Evolutionary conservation across 805 yeast genomes (phyloP).

Genomic region (Lipomyces orientalis): DNA sequence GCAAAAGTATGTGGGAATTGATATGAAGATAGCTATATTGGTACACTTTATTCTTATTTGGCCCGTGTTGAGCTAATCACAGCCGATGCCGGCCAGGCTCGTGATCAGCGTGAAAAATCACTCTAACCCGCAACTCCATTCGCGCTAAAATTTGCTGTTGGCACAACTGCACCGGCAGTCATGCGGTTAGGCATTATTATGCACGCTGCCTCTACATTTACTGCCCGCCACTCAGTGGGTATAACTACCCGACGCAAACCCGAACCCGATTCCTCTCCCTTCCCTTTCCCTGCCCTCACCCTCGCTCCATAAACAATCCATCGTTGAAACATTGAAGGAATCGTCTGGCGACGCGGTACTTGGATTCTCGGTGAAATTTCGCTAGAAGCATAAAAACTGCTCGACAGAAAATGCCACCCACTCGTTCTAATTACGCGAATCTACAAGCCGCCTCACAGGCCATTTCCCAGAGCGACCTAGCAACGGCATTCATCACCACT

Average conservation of each 20-base stretch:
- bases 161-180: background rate
- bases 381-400: background rate
- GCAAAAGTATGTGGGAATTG: too few relatives aligned
- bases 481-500: slow-evolving; percentile 14
- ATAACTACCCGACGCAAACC: slow-evolving; percentile 10
- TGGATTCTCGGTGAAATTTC: background rate
- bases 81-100: background rate
- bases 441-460: slow-evolving; percentile 9
- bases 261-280: slow-evolving; percentile 28
- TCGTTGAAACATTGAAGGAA: background rate
- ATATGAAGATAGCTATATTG: too few relatives aligned
- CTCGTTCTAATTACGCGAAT: slow-evolving; percentile 6
- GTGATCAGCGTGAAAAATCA: too few relatives aligned
- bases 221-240: background rate
- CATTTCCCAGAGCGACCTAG: slow-evolving; percentile 19
- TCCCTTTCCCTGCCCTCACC: slow-evolving; percentile 25
- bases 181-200: background rate
- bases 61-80: background rate
- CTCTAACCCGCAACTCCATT: background rate
- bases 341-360: background rate
- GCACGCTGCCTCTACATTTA: background rate
- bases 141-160: slow-evolving; percentile 1
- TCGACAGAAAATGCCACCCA: slow-evolving; percentile 1
- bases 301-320: slow-evolving; percentile 3
- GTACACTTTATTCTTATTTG: too few relatives aligned